These are phyloP conservation scores for Calocybe gambosa DNA, from an alignment of 1,284 basidiomycete genomes.

Conservation along the genomic window DNA sequence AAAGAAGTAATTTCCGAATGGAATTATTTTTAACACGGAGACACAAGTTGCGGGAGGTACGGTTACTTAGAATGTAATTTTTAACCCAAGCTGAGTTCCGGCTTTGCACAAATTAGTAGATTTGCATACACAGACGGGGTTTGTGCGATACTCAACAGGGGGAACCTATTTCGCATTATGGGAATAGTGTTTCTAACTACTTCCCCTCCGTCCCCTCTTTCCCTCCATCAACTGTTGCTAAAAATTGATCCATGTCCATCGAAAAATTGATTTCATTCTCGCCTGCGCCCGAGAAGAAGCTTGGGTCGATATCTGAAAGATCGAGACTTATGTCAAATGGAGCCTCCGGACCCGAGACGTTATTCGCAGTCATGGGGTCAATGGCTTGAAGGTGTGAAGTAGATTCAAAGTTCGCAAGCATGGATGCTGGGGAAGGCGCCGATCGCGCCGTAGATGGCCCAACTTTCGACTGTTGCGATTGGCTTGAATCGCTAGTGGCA, in stretches of 20 bases:
- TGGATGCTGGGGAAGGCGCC: conserved; percentile 31
- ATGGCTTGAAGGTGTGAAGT: conserved; percentile 20
- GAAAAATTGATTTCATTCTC: conserved; percentile 27
- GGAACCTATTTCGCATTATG: neutral
- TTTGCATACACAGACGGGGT: no score
- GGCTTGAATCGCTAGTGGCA: conserved; percentile 12
- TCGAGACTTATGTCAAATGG: conserved; percentile 41
- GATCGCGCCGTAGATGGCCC: conserved; percentile 11
- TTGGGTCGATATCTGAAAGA: conserved; percentile 30
- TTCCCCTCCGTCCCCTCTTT: conserved; percentile 5
- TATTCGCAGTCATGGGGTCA: conserved; percentile 18
- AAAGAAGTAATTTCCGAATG: neutral
- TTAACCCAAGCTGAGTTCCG: no score
- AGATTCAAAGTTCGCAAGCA: conserved; percentile 33
- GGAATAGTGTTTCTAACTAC: neutral
- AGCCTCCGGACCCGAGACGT: conserved; percentile 16
- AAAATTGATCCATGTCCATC: conserved; percentile 32
- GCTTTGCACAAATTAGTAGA: no score
- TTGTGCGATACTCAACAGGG: neutral
- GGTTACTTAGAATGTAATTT: no score
- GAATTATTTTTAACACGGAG: no score
- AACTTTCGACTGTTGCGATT: conserved; percentile 12
- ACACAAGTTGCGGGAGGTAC: no score
- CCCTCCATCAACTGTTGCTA: conserved; percentile 18
- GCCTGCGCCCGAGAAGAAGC: conserved; percentile 28